Evolutionary conservation across 1,284 basidiomycete species (phyloP).

Genomic region (Ceratobasidium sp.): DNA sequence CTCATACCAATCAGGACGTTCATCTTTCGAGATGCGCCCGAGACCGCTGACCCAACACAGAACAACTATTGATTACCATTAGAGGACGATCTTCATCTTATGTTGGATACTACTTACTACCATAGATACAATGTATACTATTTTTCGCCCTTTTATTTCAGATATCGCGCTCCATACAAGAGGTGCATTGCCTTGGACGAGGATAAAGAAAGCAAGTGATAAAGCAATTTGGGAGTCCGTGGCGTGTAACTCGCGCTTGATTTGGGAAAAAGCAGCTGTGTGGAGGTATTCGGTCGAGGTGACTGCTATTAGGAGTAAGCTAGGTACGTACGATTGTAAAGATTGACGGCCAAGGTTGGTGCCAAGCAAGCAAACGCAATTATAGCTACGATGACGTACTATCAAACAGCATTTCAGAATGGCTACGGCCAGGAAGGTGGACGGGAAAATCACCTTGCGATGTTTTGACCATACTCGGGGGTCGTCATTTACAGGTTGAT

Average conservation of each 20-base stretch:
- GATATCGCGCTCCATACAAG: slow-evolving; percentile 75
- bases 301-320: background rate
- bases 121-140: slow-evolving; percentile 69
- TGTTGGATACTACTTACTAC: slow-evolving; percentile 46
- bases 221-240: slow-evolving; percentile 73
- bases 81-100: background rate
- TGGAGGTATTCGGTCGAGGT: background rate
- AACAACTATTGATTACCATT: slow-evolving; percentile 57
- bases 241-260: slow-evolving; percentile 70
- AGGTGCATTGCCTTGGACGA: slow-evolving; percentile 75
- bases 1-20: slow-evolving; percentile 75
- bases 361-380: slow-evolving; percentile 69
- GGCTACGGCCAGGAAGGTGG: too few species aligned
- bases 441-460: slow-evolving; percentile 62
- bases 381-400: slow-evolving; percentile 65
- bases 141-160: slow-evolving; percentile 83
- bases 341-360: slow-evolving; percentile 70
- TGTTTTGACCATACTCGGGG: slow-evolving; percentile 73
- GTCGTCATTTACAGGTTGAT: slow-evolving; percentile 74
- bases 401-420: slow-evolving; percentile 4
- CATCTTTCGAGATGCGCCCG: slow-evolving; percentile 68
- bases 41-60: slow-evolving; percentile 67
- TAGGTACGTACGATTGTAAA: slow-evolving; percentile 66
- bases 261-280: slow-evolving; percentile 69
- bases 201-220: slow-evolving; percentile 78